These are phyloP conservation scores for Raffaelea albimanens DNA, from an alignment of 2,329 filamentous ascomycete species.

Conservation along the genomic window DNA sequence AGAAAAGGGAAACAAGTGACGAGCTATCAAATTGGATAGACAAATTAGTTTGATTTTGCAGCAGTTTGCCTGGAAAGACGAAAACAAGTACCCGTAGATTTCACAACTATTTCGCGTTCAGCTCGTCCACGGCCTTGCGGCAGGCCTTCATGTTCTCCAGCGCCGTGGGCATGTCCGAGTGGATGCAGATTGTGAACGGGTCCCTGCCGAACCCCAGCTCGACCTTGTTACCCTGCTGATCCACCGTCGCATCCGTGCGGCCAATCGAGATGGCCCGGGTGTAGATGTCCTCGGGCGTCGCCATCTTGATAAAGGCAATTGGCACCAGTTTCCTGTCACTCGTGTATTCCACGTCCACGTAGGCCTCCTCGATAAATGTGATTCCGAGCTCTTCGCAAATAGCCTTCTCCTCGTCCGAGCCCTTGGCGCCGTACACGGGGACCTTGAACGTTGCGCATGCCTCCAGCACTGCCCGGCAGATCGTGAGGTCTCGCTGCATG, in stretches of 20 bases:
- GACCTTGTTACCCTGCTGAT: not conserved
- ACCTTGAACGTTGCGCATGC: not conserved
- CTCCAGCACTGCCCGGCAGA: not conserved
- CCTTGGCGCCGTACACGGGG: not conserved
- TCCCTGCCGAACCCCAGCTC: not conserved
- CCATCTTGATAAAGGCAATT: not conserved
- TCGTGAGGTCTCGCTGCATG: not conserved
- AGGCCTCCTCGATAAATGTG: not conserved
- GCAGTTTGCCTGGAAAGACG: no score
- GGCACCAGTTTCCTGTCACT: not conserved
- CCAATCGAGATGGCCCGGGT: not conserved
- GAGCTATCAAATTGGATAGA: no score
- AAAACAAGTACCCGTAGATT: no score
- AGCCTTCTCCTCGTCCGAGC: not conserved
- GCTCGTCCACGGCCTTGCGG: not conserved
- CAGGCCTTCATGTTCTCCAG: not conserved
- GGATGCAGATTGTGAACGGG: not conserved
- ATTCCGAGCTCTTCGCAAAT: not conserved
- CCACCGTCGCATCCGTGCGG: not conserved
- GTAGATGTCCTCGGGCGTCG: not conserved
- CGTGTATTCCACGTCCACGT: not conserved
- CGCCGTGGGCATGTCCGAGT: not conserved
- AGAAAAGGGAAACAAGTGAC: no score
- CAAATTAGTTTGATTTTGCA: no score
- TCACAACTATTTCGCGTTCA: no score